Base-by-base conservation (phyloP, 1,139 yeast genomes). In the Eremothecium sinecaudum region DNA sequence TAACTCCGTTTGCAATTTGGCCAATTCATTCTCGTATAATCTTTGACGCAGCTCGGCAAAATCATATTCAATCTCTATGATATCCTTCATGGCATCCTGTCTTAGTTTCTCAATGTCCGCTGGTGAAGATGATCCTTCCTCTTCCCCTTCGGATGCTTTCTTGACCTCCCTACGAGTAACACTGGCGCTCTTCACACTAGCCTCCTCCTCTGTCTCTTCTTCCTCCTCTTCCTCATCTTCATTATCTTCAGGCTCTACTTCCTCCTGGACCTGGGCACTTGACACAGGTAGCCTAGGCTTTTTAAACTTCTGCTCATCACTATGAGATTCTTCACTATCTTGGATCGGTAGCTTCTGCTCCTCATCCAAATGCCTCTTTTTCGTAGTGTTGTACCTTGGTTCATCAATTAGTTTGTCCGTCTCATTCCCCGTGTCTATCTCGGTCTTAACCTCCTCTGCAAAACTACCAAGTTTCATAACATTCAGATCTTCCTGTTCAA, bases 1-100 rank as follows among this genome's bases (percentile, higher is more conserved):
- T 41, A 87, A 64, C 58, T 90, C 97, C 30, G 81, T 79, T 47
- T 82, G 84, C 42, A 81, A 67, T 41, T 82, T 71, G 32, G 71
- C 66, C 56, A 86, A 64, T 56, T 83, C 86, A 56, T 79, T 83
- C 41, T 76, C 80, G 50, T 75, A 80, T 27, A 80, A 60, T 54
- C 71, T 71, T 56, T 90, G 97, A 43, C 95, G 73, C 40, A 87
- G 65, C 44, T 73, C 69, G 3, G 97, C 96, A 66, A 87, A 90
- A 37, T 79, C 79, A 29, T 78, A 66, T 54, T 90, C 98, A 40
- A 90, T 83, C 16, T 71, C 72, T 2, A 86, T 79, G 35, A 90
- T 69, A 35, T 72, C 71, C 38, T 72, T 66, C 21, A 76, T 60
- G 27, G 64, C 63, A 38, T 53, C 57, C 36, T 64, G 60, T 37